phyloP scores from a whole-genome alignment of 192 early-diverging fungal species.

The Dissophora globulifera region DNA sequence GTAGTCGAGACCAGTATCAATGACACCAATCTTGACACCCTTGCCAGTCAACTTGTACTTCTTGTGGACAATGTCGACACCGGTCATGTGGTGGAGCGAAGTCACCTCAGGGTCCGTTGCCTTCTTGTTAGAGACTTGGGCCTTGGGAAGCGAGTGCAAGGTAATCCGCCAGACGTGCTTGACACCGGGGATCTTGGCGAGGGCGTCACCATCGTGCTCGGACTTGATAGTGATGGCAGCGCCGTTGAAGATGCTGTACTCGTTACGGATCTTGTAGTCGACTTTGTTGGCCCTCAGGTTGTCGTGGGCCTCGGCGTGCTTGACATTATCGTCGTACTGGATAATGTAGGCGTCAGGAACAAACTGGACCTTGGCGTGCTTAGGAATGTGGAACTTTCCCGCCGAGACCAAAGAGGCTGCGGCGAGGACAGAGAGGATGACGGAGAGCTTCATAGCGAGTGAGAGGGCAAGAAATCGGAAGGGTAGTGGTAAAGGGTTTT shows the following conservation, averaged over 20 bases:
- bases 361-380: slow-evolving; percentile 5
- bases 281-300: slow-evolving; percentile 23
- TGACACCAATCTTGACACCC: slow-evolving; percentile 64
- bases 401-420: slow-evolving; percentile 36
- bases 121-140: slow-evolving; percentile 17
- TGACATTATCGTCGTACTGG: slow-evolving; percentile 19
- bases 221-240: slow-evolving; percentile 55
- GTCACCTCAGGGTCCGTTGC: slow-evolving; percentile 23
- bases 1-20: slow-evolving; percentile 68
- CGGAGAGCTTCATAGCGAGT: slow-evolving; percentile 27
- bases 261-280: slow-evolving; percentile 51
- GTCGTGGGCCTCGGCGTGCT: slow-evolving; percentile 14
- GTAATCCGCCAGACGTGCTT: slow-evolving; percentile 62
- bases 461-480: neutral
- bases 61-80: slow-evolving; percentile 49
- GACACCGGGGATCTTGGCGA: slow-evolving; percentile 37
- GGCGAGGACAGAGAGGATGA: slow-evolving; percentile 35
- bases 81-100: slow-evolving; percentile 57
- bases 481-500: neutral
- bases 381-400: slow-evolving; percentile 22
- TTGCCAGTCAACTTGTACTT: slow-evolving; percentile 50
- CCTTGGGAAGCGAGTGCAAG: slow-evolving; percentile 29
- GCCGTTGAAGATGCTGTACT: slow-evolving; percentile 59
- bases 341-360: slow-evolving; percentile 29
- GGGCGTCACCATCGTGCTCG: slow-evolving; percentile 22